phyloP scores from a whole-genome alignment of 2,329 filamentous ascomycete genomes.

The Fusarium sublunatum region DNA sequence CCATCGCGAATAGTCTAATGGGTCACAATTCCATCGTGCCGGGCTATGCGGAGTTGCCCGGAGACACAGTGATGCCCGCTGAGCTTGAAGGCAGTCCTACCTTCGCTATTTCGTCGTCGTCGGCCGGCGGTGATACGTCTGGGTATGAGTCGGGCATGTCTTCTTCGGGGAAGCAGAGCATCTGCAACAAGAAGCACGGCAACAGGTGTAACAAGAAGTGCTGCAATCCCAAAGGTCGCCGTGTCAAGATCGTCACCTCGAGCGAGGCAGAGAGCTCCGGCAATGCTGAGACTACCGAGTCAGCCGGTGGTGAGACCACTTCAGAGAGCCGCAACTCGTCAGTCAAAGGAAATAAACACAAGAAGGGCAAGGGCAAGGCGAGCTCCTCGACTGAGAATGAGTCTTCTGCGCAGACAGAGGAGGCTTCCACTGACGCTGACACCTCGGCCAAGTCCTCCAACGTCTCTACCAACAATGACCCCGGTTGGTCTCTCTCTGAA shows the following conservation, averaged over 20 bases:
- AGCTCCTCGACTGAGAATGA: slow-evolving; percentile 18
- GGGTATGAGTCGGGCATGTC: not conserved
- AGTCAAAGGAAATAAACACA: slow-evolving; percentile 16
- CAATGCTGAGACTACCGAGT: not conserved
- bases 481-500: slow-evolving; percentile 51
- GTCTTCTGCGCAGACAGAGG: slow-evolving; percentile 5
- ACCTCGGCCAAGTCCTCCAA: slow-evolving; percentile 11
- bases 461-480: slow-evolving; percentile 4
- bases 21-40: not conserved
- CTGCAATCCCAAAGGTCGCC: not conserved
- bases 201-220: slow-evolving; percentile 1
- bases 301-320: not conserved
- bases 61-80: not conserved
- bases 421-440: slow-evolving; percentile 11
- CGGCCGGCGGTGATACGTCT: slow-evolving; percentile 3
- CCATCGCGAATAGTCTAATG: slow-evolving; percentile 12
- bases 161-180: not conserved
- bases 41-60: slow-evolving; percentile 2
- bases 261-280: slow-evolving; percentile 8
- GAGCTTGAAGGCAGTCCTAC: not conserved
- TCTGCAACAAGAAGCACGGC: slow-evolving; percentile 3
- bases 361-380: slow-evolving; percentile 7
- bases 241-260: slow-evolving; percentile 9
- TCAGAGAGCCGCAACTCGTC: not conserved
- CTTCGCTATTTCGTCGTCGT: slow-evolving; percentile 2